Conservation (phyloP, 164 flowering plant species). For the Umbilicus rupestris region DNA sequence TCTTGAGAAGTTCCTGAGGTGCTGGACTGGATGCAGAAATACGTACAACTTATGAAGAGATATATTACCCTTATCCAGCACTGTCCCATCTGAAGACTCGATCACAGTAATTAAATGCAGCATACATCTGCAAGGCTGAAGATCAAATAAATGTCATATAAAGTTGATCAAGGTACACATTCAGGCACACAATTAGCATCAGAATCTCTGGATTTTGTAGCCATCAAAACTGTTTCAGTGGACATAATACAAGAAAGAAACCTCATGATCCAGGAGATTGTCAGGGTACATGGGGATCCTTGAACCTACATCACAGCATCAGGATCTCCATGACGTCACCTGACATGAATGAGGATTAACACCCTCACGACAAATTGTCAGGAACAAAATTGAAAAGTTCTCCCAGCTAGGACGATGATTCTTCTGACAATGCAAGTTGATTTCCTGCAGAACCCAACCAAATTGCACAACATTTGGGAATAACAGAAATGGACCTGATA, state of each 20-base stretch:
- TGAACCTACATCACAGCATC: background rate
- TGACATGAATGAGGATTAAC: background rate
- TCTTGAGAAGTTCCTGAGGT: background rate
- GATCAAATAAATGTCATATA: background rate
- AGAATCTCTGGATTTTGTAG: too few species aligned
- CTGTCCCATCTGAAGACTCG: background rate
- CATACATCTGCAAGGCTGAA: background rate
- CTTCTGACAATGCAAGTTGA: background rate
- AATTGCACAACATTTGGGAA: background rate
- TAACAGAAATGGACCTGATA: background rate
- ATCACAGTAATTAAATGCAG: background rate
- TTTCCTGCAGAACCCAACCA: too few species aligned
- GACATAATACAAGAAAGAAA: too few species aligned
- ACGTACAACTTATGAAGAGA: too few species aligned
- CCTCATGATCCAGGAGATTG: constrained; percentile 50
- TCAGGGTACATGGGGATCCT: constrained; percentile 28
- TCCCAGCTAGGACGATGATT: background rate
- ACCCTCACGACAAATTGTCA: background rate
- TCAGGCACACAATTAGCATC: too few species aligned
- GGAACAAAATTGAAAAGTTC: background rate
- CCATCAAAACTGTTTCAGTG: too few species aligned
- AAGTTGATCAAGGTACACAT: background rate
- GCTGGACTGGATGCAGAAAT: too few species aligned
- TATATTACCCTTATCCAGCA: background rate
- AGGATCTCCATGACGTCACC: background rate